A percentile compares a stretch with the other conserved stretches of the same genome.
Conservation (phyloP, 345 rosid genomes). For the Dipteronia dyeriana region DNA sequence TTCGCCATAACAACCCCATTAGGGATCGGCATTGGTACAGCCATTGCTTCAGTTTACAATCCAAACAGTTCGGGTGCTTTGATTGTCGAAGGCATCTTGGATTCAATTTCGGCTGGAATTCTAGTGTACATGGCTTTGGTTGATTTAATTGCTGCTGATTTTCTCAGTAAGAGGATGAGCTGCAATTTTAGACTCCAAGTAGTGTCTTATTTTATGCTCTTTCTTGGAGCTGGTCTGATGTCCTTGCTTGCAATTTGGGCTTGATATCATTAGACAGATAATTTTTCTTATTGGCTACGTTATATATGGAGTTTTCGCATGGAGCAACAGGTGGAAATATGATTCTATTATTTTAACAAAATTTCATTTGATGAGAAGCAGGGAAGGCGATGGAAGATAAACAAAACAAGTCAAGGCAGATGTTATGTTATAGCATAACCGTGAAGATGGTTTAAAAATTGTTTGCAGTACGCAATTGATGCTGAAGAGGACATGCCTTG, state of each 20-base stretch:
- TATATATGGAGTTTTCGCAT: background rate
- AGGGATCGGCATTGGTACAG: conserved; percentile 71
- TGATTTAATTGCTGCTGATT: conserved; percentile 92
- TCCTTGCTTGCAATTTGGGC: conserved; percentile 84
- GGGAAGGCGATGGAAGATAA: background rate
- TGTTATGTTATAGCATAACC: background rate
- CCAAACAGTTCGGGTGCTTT: conserved; percentile 62
- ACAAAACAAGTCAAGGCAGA: background rate
- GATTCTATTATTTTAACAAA: background rate
- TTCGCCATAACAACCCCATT: conserved; percentile 75
- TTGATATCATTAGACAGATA: conserved; percentile 20
- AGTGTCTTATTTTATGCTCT: conserved; percentile 69
- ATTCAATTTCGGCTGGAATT: conserved; percentile 86
- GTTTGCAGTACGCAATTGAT: background rate
- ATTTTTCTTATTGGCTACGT: background rate
- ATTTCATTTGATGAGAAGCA: background rate
- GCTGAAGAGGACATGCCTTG: background rate
- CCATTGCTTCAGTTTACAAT: conserved; percentile 61
- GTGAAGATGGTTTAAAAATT: background rate
- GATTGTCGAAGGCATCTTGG: conserved; percentile 72
- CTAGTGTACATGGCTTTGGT: conserved; percentile 93
- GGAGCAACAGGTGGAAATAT: background rate
- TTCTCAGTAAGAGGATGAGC: conserved; percentile 86
- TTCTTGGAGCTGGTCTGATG: conserved; percentile 94
- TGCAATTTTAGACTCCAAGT: conserved; percentile 78